Conservation (phyloP, 345 rosid species). For the Eucalyptus brandiana region DNA sequence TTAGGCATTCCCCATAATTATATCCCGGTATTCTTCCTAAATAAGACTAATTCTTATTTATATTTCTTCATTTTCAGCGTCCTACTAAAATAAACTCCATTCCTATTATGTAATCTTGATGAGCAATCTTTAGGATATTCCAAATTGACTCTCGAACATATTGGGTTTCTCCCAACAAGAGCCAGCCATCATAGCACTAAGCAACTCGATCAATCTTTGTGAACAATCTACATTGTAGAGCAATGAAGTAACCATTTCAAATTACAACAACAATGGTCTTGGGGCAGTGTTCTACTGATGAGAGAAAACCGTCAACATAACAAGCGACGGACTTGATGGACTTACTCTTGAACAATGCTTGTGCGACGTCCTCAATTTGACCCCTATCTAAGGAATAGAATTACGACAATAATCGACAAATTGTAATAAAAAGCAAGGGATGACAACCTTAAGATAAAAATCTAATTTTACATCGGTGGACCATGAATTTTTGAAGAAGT, state of each 20-base stretch:
- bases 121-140: background rate
- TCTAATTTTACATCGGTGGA: no score
- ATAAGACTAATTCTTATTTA: no score
- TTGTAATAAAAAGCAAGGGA: no score
- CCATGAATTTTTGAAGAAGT: no score
- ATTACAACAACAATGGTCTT: background rate
- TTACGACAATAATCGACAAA: no score
- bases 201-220: background rate
- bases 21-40: no score
- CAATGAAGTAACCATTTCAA: background rate
- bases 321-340: background rate
- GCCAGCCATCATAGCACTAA: background rate
- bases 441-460: no score
- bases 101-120: background rate
- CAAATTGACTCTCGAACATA: background rate
- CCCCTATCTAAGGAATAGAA: no score
- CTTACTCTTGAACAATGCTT: background rate
- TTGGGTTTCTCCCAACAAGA: background rate
- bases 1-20: no score
- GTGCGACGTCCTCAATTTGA: no score
- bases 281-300: background rate
- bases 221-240: background rate
- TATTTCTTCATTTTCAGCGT: no score
- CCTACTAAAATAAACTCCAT: background rate
- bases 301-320: background rate